phyloP scores from a whole-genome alignment of 2,329 filamentous ascomycete species.

The Aspergillus versicolor region DNA sequence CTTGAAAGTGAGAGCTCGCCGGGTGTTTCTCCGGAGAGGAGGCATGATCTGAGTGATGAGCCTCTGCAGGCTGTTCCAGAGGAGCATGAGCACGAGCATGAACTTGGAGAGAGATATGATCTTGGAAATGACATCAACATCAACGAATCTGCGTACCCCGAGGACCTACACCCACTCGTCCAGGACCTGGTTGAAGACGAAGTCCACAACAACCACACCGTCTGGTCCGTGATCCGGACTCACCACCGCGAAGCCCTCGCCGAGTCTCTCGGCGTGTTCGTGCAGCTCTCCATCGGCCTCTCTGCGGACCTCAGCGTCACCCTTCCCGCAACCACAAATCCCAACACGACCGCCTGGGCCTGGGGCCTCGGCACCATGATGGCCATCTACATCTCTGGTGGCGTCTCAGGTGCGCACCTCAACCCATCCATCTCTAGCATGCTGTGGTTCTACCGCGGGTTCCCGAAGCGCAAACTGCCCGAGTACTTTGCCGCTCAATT shows the following conservation, averaged over 20 bases:
- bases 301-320: slow-evolving; percentile 50
- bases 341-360: slow-evolving; percentile 45
- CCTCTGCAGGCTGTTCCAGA: slow-evolving; percentile 21
- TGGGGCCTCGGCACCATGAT: slow-evolving; percentile 59
- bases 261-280: slow-evolving; percentile 51
- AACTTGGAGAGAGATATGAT: neutral
- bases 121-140: too few relatives aligned
- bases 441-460: slow-evolving; percentile 52
- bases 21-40: neutral
- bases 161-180: slow-evolving; percentile 47
- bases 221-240: slow-evolving; percentile 52
- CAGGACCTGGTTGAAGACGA: slow-evolving; percentile 47
- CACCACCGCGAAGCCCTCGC: slow-evolving; percentile 55
- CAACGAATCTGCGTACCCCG: slow-evolving; percentile 36
- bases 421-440: slow-evolving; percentile 47
- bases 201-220: slow-evolving; percentile 50
- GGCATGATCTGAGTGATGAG: slow-evolving; percentile 18
- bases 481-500: slow-evolving; percentile 55
- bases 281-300: slow-evolving; percentile 49
- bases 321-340: slow-evolving; percentile 39
- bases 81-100: neutral
- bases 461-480: slow-evolving; percentile 52
- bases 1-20: slow-evolving; percentile 23
- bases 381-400: slow-evolving; percentile 49
- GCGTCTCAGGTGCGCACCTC: slow-evolving; percentile 48